Percentiles rank a stretch among this genome's conserved stretches.
Conservation (phyloP, 1,284 basidiomycete species). For the Schizophyllum amplum region DNA sequence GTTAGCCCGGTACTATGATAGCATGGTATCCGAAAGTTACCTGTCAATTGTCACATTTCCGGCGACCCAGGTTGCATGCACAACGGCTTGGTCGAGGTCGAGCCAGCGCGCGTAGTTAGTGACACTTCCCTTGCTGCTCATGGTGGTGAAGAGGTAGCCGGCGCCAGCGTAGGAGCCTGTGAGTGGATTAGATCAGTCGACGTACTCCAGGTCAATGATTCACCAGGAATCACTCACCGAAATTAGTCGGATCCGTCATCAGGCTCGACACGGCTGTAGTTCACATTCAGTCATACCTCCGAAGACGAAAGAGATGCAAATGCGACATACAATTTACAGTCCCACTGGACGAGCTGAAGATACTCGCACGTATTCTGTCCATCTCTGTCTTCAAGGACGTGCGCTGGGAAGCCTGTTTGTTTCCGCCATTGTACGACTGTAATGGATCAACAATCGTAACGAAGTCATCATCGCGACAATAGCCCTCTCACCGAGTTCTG, state of each 20-base stretch:
- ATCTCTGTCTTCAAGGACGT: conserved; percentile 38
- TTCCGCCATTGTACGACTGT: conserved; percentile 66
- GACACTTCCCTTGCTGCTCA: conserved; percentile 32
- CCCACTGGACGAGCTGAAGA: conserved; percentile 30
- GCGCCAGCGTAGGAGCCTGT: conserved; percentile 64
- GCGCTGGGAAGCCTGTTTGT: conserved; percentile 42
- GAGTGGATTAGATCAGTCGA: conserved; percentile 1
- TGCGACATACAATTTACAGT: background rate
- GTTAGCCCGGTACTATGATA: conserved; percentile 1
- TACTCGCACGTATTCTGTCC: conserved; percentile 42
- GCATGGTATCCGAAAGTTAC: background rate
- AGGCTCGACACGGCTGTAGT: background rate
- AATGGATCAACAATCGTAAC: conserved; percentile 1
- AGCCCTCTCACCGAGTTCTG: conserved; percentile 40
- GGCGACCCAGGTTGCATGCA: conserved; percentile 53
- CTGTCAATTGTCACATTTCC: conserved; percentile 27
- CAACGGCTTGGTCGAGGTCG: conserved; percentile 55
- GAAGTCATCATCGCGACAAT: background rate
- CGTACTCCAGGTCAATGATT: background rate
- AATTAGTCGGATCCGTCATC: background rate
- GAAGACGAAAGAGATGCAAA: no score
- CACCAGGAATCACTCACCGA: background rate
- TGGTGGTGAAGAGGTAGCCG: conserved; percentile 49
- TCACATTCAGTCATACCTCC: background rate
- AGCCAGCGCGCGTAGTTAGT: conserved; percentile 57